Base-by-base conservation (phyloP, 2,329 filamentous ascomycete genomes). In the Colletotrichum sojae region DNA sequence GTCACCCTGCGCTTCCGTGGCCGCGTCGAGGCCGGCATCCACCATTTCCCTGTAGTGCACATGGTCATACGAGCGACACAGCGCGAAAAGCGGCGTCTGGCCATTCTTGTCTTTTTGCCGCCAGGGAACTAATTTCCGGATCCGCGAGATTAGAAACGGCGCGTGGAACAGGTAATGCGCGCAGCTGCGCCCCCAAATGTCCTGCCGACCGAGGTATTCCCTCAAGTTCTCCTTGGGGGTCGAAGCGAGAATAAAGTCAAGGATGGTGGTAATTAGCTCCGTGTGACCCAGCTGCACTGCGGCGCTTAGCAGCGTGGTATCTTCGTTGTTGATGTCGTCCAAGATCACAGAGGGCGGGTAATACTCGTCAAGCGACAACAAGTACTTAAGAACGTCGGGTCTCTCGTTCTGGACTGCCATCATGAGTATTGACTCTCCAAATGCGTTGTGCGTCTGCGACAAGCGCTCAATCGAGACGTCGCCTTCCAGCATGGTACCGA, bases 101-200 rank as follows among this genome's bases (percentile, higher is more conserved):
- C 96, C 96, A 76, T 98, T 98, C 78, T 94, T 97, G 80, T 99
- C 96, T 73, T 92, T 94, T 79, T 97, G 90, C 67, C 90, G 89
- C 96, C 96, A 99, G 9, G 94, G 93, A 61, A 99, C 84, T 72
- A 95, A 82, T 69, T 88, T 86, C 2, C 94, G 95, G 69, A 98
- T 91, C 63, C 88, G 87, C 52, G 85, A 83, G 73, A 99, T 96
- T 20, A 99, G 84, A 61, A 88, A 86, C 2, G 96, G 96, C 9
- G 94, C 91, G 76, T 97, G 93, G 82, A 99, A 99, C 16, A 99
- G 86, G 78, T 99, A 99, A 80, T 99, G 96, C n/a, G 92, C 96
- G 60, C 94, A 89, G 71, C 94, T 97, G 73, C 96, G 91, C 22
- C 95, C 96, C 83, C 94, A 92, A 45, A 88, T 89, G 76, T 99